Evolutionary conservation across 129 eudicot species (phyloP), one percentile per base, ranked within the genome.

Genomic region (Helianthus annuus): DNA sequence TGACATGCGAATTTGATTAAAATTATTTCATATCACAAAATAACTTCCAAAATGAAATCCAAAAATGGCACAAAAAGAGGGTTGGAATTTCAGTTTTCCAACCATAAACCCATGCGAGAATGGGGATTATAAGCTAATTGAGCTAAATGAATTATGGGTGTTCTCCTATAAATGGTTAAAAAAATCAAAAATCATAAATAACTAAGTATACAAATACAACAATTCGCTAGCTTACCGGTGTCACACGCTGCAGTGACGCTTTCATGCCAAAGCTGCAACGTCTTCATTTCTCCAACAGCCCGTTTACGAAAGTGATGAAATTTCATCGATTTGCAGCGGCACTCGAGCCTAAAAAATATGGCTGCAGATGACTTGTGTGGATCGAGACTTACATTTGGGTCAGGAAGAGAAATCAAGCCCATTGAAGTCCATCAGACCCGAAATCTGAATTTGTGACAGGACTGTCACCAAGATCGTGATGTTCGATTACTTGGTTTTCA

Each of bases 401-500:
- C 54, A 51, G 16, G 62, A 77, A 49, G 12, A 61, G 32, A 17
- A 51, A 38, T 84, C 82, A 89, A 61, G 86, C 95, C 98, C 98
- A 93, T 55, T 80, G 86, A 78, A 93, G 90, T 38, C 95, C 98
- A 74, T 93, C 97, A 73, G 66, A 80, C 2, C 98, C 98, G 8
- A 89, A 67, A 66, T 93, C 97, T 40, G 89, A 83, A 81, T 81
- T 87, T 22, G 96, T 82, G 69, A 90, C 80, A 2, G 97, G 92
- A 60, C 75, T 15, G 51, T 92, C 96, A 13, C 90, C 96, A 69
- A 85, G 82, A 71, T 84, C 86, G 11, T 59, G 83, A 42, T 81
- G 64, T 39, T 83, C 86, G 2, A 53, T 53, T 15, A 73, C 44
- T 65, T 81, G 78, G 60, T 74, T 77, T 32, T 83, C 83, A 58